Percentiles rank a stretch among this genome's conserved stretches.
These are phyloP conservation scores for Sarocladium brachiariae DNA, from an alignment of 2,329 filamentous ascomycete genomes.

Conservation along the genomic window DNA sequence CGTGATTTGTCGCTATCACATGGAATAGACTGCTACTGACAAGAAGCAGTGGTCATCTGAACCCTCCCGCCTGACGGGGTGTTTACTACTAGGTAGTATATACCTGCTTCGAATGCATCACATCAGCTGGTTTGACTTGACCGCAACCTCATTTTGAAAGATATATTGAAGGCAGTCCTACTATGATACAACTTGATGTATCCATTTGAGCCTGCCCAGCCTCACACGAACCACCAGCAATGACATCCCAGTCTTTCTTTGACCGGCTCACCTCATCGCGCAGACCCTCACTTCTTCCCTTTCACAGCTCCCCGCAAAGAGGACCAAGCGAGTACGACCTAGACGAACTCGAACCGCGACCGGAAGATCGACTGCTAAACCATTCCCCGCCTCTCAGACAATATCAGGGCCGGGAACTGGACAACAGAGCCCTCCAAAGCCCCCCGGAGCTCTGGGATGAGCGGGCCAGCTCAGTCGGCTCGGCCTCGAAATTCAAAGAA, in stretches of 20 bases:
- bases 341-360: slow-evolving; percentile 31
- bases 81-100: not conserved
- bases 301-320: slow-evolving; percentile 19
- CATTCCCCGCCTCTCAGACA: slow-evolving; percentile 15
- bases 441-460: not conserved
- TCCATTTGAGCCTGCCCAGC: not conserved
- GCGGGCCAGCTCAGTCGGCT: slow-evolving; percentile 21
- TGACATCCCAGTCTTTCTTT: slow-evolving; percentile 23
- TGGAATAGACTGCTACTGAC: not conserved
- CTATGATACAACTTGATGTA: not conserved
- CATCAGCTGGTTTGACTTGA: not conserved
- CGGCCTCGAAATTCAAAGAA: slow-evolving; percentile 25
- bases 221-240: slow-evolving; percentile 9
- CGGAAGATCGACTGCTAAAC: slow-evolving; percentile 21
- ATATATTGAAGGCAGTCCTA: too few species aligned
- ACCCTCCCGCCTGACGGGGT: not conserved
- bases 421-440: not conserved
- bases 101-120: not conserved
- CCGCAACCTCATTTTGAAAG: not conserved
- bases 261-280: slow-evolving; percentile 16
- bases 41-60: not conserved
- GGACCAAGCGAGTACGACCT: slow-evolving; percentile 29
- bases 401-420: not conserved
- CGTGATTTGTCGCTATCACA: not conserved
- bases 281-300: slow-evolving; percentile 19